Evolutionary conservation across 306 rosid genomes (phyloP), one percentile per base, ranked within the genome.

Genomic region (Begonia masoniana): DNA sequence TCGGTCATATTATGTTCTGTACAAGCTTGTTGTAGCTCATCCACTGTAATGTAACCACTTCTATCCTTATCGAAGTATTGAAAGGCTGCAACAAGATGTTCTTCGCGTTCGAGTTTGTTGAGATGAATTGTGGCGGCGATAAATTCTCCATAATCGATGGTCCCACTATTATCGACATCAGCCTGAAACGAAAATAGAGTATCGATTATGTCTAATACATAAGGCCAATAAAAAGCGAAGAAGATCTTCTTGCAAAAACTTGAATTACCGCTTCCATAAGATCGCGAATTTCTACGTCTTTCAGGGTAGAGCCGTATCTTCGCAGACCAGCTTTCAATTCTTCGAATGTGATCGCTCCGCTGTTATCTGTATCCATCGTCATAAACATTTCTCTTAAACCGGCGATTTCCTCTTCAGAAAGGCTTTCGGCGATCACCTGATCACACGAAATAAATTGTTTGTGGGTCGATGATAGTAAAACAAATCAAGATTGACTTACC

Each of bases 61-160:
- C 78, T 80, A 58, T 87, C 96, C 78, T 87, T 87, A 70, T 87
- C 96, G 62, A 87, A 87, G 76, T 87, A 83, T 64, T 48, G 84
- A 65, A 87, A 87, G 61, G 96, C 96, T 31, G 94, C 96, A 73
- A 87, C 43, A 42, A 87, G 92, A 71, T 87, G 96, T 56, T 87
- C 96, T 75, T 87, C 96, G 5, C 96, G 96, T 62, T 87, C 96
- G 53, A 87, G 81, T 73, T 87, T 87, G 83, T 87, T 87, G 57
- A 87, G 96, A 75, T 87, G 96, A 71, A 87, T 84, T 45, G 96
- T 87, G 31, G 96, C 96, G 46, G 96, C 96, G 62, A 87, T 82
- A 69, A 87, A 87, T 65, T 87, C 96, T 57, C 96, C 96, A 55
- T 87, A 87, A 73, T 87, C 96, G 58, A 87, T 87, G 15, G 96